These are phyloP conservation scores for Nothomitra cinnamomea DNA, from an alignment of 2,329 filamentous ascomycete genomes.

Conservation along the genomic window DNA sequence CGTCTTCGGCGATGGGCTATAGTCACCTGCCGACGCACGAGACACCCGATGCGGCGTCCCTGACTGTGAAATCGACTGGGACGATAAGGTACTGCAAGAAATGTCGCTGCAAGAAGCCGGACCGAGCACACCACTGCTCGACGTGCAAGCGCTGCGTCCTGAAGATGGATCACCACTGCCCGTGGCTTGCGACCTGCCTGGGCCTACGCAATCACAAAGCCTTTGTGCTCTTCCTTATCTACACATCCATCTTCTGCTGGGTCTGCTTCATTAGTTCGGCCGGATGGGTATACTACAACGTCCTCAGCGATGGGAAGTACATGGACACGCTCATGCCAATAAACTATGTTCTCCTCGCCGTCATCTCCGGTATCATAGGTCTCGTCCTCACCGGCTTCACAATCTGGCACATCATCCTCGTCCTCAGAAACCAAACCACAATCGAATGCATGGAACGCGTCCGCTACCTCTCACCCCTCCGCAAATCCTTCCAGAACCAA, in stretches of 20 bases:
- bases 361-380: slow-evolving; percentile 80
- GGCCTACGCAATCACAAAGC: slow-evolving; percentile 91
- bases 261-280: slow-evolving; percentile 61
- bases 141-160: slow-evolving; percentile 86
- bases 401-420: slow-evolving; percentile 75
- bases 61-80: slow-evolving; percentile 86
- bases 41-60: slow-evolving; percentile 44
- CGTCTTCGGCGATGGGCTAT: slow-evolving; percentile 37
- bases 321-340: slow-evolving; percentile 67
- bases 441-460: slow-evolving; percentile 96
- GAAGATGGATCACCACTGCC: slow-evolving; percentile 99
- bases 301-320: slow-evolving; percentile 52
- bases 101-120: slow-evolving; percentile 84
- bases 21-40: slow-evolving; percentile 64
- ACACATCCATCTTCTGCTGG: slow-evolving; percentile 75
- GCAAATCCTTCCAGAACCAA: slow-evolving; percentile 45
- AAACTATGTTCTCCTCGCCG: slow-evolving; percentile 76
- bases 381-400: slow-evolving; percentile 82
- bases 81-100: slow-evolving; percentile 90
- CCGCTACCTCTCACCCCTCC: slow-evolving; percentile 69
- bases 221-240: slow-evolving; percentile 81
- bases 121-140: slow-evolving; percentile 92
- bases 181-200: slow-evolving; percentile 92
- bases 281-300: slow-evolving; percentile 71
- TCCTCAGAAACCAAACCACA: slow-evolving; percentile 67